Base-by-base conservation (phyloP, 2,329 filamentous ascomycete species). In the Trichoderma semiorbis region DNA sequence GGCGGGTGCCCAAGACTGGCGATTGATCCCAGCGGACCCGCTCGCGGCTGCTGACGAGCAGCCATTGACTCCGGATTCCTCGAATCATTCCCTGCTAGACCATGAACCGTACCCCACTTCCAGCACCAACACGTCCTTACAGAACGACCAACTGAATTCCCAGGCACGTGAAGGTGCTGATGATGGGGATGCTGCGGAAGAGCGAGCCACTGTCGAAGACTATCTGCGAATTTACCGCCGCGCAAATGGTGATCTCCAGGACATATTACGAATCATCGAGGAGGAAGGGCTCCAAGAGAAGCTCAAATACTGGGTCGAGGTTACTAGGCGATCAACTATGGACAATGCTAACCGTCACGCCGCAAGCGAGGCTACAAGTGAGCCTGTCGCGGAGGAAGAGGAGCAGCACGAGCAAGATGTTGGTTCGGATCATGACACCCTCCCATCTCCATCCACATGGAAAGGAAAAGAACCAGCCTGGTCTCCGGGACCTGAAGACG, bases 191-290 rank as follows among this genome's bases (percentile, higher is more conserved):
- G 47, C 30, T 16, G 28, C 34, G 47, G 72, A 73, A 47, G 57
- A 68, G 7, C 74, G 74, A 61, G 75, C 76, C 12, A 78, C 75
- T 16, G 75, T 81, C 8, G 74, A 77, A 43, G 79, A 81, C n/a
- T 82, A 80, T 70, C 82, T 86, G 75, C 84, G 83, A 70, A 90
- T 88, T 47, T 91, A 89, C 79, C 84, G 85, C 55, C 87, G 87
- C 70, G 89, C 89, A 1, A 85, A 85, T 57, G 90, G 90, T 5
- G 85, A 92, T 75, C 85, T 86, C 0, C 83, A 87, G 43, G 85
- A 84, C 72, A 88, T 92, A 30, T 75, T 91, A 3, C 82, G 85
- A 53, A 88, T 92, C 26, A 89, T 92, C 36, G 85, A 87, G 50
- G 85, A 88, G 47, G 89, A 92, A 75, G 85, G 86, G 5, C 84